phyloP scores from a whole-genome alignment of 2,329 filamentous ascomycete genomes.

The Dissoconium aciculare region DNA sequence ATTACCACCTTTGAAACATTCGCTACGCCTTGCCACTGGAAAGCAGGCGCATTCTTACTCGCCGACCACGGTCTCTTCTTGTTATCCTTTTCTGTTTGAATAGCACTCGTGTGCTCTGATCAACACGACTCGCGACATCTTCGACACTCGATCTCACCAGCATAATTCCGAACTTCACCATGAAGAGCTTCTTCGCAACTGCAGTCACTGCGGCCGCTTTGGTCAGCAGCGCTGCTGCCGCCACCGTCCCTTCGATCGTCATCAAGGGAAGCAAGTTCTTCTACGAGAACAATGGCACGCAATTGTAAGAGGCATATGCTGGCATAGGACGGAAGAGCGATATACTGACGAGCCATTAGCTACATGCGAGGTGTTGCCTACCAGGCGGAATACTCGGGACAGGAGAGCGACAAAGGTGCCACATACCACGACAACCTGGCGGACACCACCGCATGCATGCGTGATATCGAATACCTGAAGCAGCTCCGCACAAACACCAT shows the following conservation, averaged over 20 bases:
- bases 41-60: too few species aligned
- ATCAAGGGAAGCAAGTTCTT: constrained; percentile 83
- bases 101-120: too few species aligned
- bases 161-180: too few species aligned
- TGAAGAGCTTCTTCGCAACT: constrained; percentile 40
- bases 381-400: constrained; percentile 53
- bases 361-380: constrained; percentile 92
- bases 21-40: too few species aligned
- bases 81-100: too few species aligned
- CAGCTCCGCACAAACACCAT: constrained; percentile 80
- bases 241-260: constrained; percentile 48
- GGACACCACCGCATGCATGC: constrained; percentile 54
- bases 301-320: constrained; percentile 40
- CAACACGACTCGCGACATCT: too few species aligned
- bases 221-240: constrained; percentile 29
- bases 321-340: not conserved
- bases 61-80: too few species aligned
- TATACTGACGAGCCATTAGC: constrained; percentile 25
- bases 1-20: too few species aligned
- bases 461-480: constrained; percentile 69
- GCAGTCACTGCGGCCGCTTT: constrained; percentile 36
- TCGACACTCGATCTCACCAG: too few species aligned
- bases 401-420: constrained; percentile 29
- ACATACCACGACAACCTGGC: constrained; percentile 70
- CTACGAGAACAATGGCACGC: constrained; percentile 63